Base-by-base conservation (phyloP, 371 early-diverging fungal species). In the Parasitella parasitica region DNA sequence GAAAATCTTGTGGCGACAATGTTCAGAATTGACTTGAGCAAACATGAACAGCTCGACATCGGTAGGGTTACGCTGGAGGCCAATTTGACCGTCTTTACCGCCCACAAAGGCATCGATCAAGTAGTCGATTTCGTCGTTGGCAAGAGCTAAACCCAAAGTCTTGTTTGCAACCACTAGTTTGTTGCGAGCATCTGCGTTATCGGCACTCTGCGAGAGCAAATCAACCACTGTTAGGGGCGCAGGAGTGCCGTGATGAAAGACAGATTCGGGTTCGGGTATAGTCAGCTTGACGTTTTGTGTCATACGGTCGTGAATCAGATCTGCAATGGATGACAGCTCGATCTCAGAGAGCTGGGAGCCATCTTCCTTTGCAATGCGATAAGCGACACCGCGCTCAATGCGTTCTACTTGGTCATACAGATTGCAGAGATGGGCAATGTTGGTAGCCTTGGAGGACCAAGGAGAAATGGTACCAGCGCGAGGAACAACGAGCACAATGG, bases 1-100 rank as follows among this genome's bases (percentile, higher is more conserved):
- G 82, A 98, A 98, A 62, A 98, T 96, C 86, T 98, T 97, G 88
- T 98, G 98, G 15, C 98, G 88, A 79, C 98, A 98, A 78, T 98
- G 98, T 81, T 98, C 98, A 34, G 96, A 96, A 77, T 98, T 97
- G 71, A 98, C 97, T 73, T 97, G 98, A 41, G 97, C 97, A 90
- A 98, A 98, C 98, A 98, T 98, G 85, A 98, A 94, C 46, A 98
- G 83, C 80, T 97, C 97, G 3, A 94, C 95, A 70, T 98, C 97
- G n/a, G 98, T 97, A 8, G 97, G 97, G 64, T 95, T 91, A 54
- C 97, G 88, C 11, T 71, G 76, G 9, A 91, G 76, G 37, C 70
- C 81, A 61, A 67, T 66, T 54, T 75, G 69, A 20, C 51, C 68
- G 54, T 72, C 74, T 61, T 72, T 67, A 32, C 90, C 90, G 27